Percentiles rank a stretch among this genome's conserved stretches.
Conservation (phyloP, 805 yeast species). For the Sugiyamaella smithiae region DNA sequence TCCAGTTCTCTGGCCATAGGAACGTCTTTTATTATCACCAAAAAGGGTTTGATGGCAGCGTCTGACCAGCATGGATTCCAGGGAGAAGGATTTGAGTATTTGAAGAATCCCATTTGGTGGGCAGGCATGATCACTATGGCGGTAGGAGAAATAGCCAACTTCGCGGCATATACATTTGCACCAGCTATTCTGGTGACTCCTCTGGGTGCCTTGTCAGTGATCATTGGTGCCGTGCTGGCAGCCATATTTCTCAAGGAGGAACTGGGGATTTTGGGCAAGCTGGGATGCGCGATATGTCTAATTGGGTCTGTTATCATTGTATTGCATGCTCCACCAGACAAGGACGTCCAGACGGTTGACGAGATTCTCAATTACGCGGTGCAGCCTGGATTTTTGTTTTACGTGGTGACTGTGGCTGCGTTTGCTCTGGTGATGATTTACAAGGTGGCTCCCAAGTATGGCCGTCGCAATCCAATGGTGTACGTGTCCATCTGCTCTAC, state of each 20-base stretch:
- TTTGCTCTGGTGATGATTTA: conserved; percentile 79
- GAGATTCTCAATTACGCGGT: conserved; percentile 79
- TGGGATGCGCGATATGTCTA: conserved; percentile 90
- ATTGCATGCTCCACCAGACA: conserved; percentile 92
- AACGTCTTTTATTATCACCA: conserved; percentile 83
- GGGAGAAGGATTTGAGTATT: conserved; percentile 74
- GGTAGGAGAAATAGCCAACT: conserved; percentile 85
- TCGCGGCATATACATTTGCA: conserved; percentile 93
- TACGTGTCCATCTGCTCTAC: conserved; percentile 86
- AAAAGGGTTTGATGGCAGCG: conserved; percentile 76
- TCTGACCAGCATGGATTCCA: conserved; percentile 57
- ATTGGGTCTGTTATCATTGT: conserved; percentile 86
- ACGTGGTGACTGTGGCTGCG: conserved; percentile 57
- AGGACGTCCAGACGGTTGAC: conserved; percentile 82
- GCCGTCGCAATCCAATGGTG: conserved; percentile 79
- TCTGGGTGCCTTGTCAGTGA: conserved; percentile 83
- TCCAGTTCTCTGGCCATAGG: conserved; percentile 88
- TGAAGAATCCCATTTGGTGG: conserved; percentile 90
- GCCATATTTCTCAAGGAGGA: conserved; percentile 82
- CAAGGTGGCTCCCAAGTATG: conserved; percentile 76
- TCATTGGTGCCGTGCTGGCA: conserved; percentile 89
- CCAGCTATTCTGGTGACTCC: conserved; percentile 93
- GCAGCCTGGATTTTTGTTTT: conserved; percentile 67
- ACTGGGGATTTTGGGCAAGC: conserved; percentile 79
- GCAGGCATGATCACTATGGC: conserved; percentile 89